A percentile compares a stretch with the other conserved stretches of the same genome.
phyloP scores from a whole-genome alignment of 129 eudicot genomes.

The Calendula officinalis region DNA sequence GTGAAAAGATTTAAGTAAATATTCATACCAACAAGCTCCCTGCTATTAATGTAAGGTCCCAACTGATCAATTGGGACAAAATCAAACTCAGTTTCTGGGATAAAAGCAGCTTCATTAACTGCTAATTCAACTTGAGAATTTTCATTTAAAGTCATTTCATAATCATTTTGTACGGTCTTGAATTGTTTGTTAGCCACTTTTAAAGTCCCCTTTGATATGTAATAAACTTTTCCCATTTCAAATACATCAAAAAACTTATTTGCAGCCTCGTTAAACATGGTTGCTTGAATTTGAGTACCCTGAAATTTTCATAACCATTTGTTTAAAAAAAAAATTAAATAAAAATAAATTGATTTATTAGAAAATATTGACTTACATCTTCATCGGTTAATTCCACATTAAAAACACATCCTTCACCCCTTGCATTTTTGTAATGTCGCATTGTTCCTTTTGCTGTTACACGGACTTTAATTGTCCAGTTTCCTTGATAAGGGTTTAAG shows the following conservation, averaged over 20 bases:
- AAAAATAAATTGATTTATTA: not conserved
- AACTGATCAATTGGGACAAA: conserved; percentile 90
- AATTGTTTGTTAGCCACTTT: conserved; percentile 92
- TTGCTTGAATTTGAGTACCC: conserved; percentile 99
- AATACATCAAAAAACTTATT: conserved; percentile 77
- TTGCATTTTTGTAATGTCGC: conserved; percentile 67
- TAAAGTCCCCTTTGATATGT: conserved; percentile 82
- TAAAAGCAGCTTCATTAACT: conserved; percentile 55
- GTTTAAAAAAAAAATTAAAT: not conserved
- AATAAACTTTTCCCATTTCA: conserved; percentile 87
- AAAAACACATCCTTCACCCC: conserved; percentile 92
- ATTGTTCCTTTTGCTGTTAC: conserved; percentile 73
- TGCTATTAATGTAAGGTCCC: conserved; percentile 78
- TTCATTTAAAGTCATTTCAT: conserved; percentile 92
- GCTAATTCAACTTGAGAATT: conserved; percentile 80
- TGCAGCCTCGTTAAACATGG: conserved; percentile 90
- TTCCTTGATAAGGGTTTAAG: conserved; percentile 90
- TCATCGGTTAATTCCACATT: conserved; percentile 93
- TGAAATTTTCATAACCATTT: conserved; percentile 14
- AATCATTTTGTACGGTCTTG: conserved; percentile 88
- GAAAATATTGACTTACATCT: conserved; percentile 53
- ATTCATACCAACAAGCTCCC: conserved; percentile 72
- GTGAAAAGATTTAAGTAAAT: not conserved
- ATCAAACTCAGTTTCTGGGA: conserved; percentile 77
- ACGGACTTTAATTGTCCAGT: conserved; percentile 89